A percentile compares a stretch with the other conserved stretches of the same genome.
These are phyloP conservation scores for Angophora floribunda DNA, from an alignment of 345 rosid species.

Conservation along the genomic window DNA sequence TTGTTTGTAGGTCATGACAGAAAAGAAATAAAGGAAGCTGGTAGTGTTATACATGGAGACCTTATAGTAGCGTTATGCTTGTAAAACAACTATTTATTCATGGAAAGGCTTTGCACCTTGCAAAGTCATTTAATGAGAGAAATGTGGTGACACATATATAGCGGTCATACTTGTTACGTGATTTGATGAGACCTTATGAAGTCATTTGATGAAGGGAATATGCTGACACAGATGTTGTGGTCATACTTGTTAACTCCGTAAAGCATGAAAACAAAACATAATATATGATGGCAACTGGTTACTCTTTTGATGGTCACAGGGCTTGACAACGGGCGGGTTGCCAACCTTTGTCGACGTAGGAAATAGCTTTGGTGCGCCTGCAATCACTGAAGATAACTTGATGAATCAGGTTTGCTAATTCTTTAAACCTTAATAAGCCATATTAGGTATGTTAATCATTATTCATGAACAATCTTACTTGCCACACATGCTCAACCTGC, in stretches of 20 bases:
- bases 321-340: conserved; percentile 88
- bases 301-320: conserved; percentile 27
- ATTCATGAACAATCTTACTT: background rate
- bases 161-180: background rate
- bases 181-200: background rate
- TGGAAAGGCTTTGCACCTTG: background rate
- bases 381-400: conserved; percentile 82
- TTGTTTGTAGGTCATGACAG: background rate
- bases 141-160: background rate
- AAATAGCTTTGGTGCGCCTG: conserved; percentile 93
- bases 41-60: background rate
- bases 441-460: background rate
- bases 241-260: background rate
- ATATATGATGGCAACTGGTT: background rate
- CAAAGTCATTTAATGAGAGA: background rate
- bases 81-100: background rate
- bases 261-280: background rate
- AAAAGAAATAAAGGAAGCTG: background rate
- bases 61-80: background rate
- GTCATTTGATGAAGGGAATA: background rate
- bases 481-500: background rate
- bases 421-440: background rate
- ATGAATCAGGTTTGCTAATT: conserved; percentile 46
- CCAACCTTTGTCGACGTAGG: conserved; percentile 95
- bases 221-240: background rate